These are phyloP conservation scores for Trebouxia sp. DNA, from an alignment of 139 green algal species.

Conservation along the genomic window DNA sequence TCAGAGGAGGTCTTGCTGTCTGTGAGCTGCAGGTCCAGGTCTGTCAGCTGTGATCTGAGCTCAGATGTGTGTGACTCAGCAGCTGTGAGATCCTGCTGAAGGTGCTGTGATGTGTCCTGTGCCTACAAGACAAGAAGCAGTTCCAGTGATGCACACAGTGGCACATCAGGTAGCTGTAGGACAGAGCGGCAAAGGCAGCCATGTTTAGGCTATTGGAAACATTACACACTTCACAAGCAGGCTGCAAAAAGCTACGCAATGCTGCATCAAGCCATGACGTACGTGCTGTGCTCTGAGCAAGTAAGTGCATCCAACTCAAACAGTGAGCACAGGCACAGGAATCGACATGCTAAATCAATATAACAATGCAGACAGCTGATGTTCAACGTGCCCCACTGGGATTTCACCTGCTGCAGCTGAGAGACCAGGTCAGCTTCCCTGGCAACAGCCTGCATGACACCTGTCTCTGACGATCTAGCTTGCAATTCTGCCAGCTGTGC, in stretches of 20 bases:
- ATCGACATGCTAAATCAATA: background rate
- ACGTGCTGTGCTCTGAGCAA: background rate
- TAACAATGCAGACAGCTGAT: background rate
- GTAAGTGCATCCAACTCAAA: background rate
- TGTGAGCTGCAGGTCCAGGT: no score
- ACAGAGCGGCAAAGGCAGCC: background rate
- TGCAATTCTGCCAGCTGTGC: slow-evolving; percentile 2
- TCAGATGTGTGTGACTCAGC: background rate
- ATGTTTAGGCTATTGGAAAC: background rate
- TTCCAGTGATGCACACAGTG: background rate
- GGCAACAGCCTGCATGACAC: background rate
- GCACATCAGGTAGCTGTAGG: background rate
- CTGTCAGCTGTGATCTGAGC: background rate
- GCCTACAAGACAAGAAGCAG: background rate
- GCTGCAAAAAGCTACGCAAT: background rate
- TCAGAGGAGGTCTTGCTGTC: background rate
- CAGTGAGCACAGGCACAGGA: background rate
- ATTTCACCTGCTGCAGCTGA: slow-evolving; percentile 9
- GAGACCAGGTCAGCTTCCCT: slow-evolving; percentile 7
- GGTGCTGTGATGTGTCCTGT: background rate
- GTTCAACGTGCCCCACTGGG: background rate
- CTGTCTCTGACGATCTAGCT: background rate
- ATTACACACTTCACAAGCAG: background rate
- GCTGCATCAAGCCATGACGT: background rate
- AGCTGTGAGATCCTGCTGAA: slow-evolving; percentile 2